These are phyloP conservation scores for Babesia sp. DNA, from an alignment of 169 alveolate genomes.

Conservation along the genomic window DNA sequence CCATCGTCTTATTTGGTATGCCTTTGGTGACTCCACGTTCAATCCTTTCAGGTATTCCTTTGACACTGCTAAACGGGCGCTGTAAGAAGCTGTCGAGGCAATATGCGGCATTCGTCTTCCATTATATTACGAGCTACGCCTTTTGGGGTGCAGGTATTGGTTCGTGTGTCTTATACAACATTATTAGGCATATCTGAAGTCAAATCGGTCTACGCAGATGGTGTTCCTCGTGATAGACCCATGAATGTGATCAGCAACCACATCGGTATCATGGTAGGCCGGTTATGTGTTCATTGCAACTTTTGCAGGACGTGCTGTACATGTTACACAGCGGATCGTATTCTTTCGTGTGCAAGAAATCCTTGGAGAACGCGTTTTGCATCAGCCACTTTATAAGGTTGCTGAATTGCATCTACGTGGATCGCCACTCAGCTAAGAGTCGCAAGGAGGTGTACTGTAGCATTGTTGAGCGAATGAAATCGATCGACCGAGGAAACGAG, in stretches of 20 bases:
- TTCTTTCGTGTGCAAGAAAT: conserved; percentile 7
- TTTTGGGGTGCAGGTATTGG: conserved; percentile 4
- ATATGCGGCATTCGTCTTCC: background rate
- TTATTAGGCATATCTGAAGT: conserved; percentile 13
- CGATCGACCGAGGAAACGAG: conserved; percentile 5
- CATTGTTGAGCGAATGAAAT: conserved; percentile 8
- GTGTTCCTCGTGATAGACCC: background rate
- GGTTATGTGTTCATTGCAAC: background rate
- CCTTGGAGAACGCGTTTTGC: conserved; percentile 1
- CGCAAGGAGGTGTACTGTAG: conserved; percentile 3
- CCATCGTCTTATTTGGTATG: background rate
- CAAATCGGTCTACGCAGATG: conserved; percentile 9
- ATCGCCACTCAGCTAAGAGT: background rate
- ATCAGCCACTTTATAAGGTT: conserved; percentile 13
- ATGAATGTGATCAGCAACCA: conserved; percentile 28
- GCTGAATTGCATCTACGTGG: conserved; percentile 17
- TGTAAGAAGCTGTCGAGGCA: background rate
- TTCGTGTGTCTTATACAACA: background rate
- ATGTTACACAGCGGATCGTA: conserved; percentile 16
- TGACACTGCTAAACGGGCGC: background rate
- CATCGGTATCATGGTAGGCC: conserved; percentile 24
- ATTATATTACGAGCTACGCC: background rate
- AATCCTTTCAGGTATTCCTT: background rate
- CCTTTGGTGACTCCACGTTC: no score
- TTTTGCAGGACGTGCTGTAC: conserved; percentile 24